Evolutionary conservation across 192 early-diverging fungal genomes (phyloP), one percentile per base, ranked within the genome.

Genomic region (Funneliformis geosporum): DNA sequence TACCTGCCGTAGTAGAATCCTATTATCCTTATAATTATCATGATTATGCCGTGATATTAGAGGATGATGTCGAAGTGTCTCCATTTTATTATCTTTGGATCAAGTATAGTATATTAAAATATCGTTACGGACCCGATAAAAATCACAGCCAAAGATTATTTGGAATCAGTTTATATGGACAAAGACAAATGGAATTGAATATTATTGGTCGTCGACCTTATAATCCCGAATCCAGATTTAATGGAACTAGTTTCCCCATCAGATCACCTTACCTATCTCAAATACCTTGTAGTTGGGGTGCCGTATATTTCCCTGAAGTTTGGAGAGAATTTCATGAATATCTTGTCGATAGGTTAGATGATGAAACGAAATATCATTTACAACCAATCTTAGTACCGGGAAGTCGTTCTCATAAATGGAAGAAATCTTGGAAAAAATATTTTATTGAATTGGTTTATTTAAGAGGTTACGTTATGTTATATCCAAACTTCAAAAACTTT

Each of bases 241-340:
- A 86, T 33, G 79, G 82, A 8, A 83, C 85, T 0, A 80, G 86
- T 23, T 83, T 86, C 27, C 82, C 83, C 25, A 70, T 68, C 14
- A 75, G 85, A n/a, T 87, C 84, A 12, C 88, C 90, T 4, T 91
- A 88, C 75, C 73, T 87, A 3, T 73, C 81, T 21, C 88, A 91
- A 76, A 82, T 91, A 1, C 90, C 90, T 8, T 91, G 90, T 77
- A 89, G 87, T 79, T 91, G 90, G 90, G 88, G 90, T 5, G 90
- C 87, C 4, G 86, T 89, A 28, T 91, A 89, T 60, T 90, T 91
- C 66, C 90, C 90, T 0, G 87, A 90, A 69, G 84, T 87, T 28
- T 91, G 90, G 90, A 80, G 87, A 23, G 88, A 90, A 75, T 91
- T 88, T 72, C 90, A 91, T 71, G 78, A 86, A 18, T 91, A 87